Evolutionary conservation across 805 yeast genomes (phyloP), one percentile per base, ranked within the genome.

Genomic region (Lipomyces sp.): DNA sequence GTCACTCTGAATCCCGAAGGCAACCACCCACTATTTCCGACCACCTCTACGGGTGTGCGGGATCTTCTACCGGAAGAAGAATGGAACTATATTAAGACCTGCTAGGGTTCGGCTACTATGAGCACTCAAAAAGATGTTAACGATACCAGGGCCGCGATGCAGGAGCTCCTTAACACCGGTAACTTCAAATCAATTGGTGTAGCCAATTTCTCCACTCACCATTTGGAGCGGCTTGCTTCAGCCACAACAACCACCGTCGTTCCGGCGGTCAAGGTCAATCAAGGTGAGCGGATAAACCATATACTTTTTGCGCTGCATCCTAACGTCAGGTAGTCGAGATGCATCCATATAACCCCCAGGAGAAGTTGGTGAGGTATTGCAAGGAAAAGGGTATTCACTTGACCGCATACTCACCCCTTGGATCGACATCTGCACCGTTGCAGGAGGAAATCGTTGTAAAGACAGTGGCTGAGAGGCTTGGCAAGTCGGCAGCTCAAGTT

Each of bases 331-430:
- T 37, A 39, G 83, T 89, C 66, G 97, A 91, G 80, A 78, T 87
- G 51, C 96, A 91, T 77, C 92, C 92, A 58, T 82, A 83, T 69
- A 80, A 87, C 64, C 90, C 90, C 55, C 93, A 90, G 76, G 79
- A 76, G 10, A 85, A 86, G 70, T 80, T 90, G 70, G 73, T 83
- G 54, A 81, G 83, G 42, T 88, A 74, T 77, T 81, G 86, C 76
- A 78, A 80, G 61, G 74, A 77, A 34, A 80, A 89, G 66, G 84
- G 81, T 67, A 86, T 88, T 65, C 76, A 80, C 48, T 76, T 88
- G 62, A 88, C 88, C 75, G 96, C 95, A 10, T 90, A 89, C 78
- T 86, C 90, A 39, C 95, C 96, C 34, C 80, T 90, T 72, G 94
- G 92, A 53, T 81, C 87, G 3, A 58, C 29, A n/a, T 10, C 76